Conservation (phyloP, 2,329 filamentous ascomycete species). For the Ophiostoma novo-ulmi region DNA sequence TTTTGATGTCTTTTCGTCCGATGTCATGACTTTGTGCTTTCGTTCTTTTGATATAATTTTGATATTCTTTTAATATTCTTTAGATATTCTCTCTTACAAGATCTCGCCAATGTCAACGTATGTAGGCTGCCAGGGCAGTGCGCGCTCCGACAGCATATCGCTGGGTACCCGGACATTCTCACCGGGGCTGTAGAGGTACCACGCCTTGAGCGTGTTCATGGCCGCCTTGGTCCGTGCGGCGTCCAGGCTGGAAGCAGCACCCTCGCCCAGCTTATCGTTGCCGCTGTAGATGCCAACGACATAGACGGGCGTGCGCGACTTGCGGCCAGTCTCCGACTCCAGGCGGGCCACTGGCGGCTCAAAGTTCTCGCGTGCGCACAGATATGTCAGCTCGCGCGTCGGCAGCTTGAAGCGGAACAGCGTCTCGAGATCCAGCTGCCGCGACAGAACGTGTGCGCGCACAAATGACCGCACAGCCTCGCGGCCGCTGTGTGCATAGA, state of each 20-base stretch:
- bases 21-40: conserved; percentile 1
- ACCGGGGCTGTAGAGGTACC: conserved; percentile 90
- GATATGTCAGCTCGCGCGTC: conserved; percentile 71
- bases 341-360: conserved; percentile 80
- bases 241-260: conserved; percentile 69
- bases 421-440: conserved; percentile 67
- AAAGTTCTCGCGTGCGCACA: conserved; percentile 87
- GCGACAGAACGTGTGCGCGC: conserved; percentile 73
- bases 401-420: conserved; percentile 84
- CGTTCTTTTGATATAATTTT: not conserved
- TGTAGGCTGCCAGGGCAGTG: conserved; percentile 60
- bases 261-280: conserved; percentile 85
- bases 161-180: conserved; percentile 61
- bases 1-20: not conserved
- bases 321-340: conserved; percentile 82
- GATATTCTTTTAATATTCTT: not conserved
- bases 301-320: conserved; percentile 80
- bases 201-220: conserved; percentile 80
- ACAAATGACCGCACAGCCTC: conserved; percentile 78
- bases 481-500: conserved; percentile 80
- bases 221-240: conserved; percentile 74
- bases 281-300: conserved; percentile 93
- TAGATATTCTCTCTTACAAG: conserved; percentile 39
- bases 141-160: conserved; percentile 59
- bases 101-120: conserved; percentile 69